These are phyloP conservation scores for Citrullus amarus DNA, from an alignment of 306 rosid genomes.

Conservation along the genomic window DNA sequence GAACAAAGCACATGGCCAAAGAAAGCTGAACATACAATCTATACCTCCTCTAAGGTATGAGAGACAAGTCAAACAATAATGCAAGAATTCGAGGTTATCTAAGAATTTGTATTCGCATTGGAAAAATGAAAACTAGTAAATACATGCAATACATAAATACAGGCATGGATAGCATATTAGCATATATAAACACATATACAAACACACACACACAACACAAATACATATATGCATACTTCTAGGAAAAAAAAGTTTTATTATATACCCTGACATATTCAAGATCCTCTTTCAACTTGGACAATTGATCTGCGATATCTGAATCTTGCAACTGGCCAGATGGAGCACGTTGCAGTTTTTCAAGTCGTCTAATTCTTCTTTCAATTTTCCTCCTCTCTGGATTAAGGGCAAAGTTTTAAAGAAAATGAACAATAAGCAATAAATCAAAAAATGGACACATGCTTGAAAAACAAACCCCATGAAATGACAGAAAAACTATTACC, in stretches of 20 bases:
- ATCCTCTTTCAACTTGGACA: constrained; percentile 73
- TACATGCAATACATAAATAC: background rate
- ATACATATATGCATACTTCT: background rate
- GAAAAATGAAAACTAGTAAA: background rate
- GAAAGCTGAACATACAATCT: background rate
- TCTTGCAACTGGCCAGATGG: constrained; percentile 54
- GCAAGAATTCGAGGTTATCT: background rate
- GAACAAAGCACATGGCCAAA: background rate
- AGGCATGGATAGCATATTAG: background rate
- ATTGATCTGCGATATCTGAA: constrained; percentile 44
- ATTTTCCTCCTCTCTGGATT: constrained; percentile 75
- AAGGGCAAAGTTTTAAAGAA: constrained; percentile 1
- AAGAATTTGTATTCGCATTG: background rate
- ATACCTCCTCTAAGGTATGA: background rate
- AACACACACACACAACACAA: too few species aligned
- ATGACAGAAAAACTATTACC: constrained; percentile 4
- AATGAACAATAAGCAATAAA: background rate
- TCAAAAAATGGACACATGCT: background rate
- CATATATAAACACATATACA: too few species aligned
- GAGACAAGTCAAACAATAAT: background rate
- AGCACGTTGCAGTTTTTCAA: constrained; percentile 72
- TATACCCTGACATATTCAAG: constrained; percentile 86
- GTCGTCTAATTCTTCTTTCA: constrained; percentile 81
- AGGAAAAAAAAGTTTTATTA: background rate
- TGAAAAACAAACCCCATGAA: background rate